Conservation (phyloP, 2,329 filamentous ascomycete genomes). For the Penicillium paneum region DNA sequence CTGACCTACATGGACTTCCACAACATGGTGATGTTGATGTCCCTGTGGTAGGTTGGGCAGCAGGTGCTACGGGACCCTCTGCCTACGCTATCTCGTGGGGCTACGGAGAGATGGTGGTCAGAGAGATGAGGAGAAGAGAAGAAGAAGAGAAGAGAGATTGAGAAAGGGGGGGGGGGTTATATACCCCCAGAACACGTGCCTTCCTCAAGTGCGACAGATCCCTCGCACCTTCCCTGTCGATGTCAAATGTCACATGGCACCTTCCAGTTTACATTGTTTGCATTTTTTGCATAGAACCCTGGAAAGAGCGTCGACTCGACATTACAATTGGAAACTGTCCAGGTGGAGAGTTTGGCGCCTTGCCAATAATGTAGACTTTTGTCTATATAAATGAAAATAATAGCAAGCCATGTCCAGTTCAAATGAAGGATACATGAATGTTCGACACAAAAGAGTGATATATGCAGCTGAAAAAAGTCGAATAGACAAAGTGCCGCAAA, state of each 20-base stretch:
- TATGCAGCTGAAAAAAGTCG: not conserved
- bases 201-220: not conserved
- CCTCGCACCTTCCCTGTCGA: not conserved
- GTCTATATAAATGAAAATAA: not conserved
- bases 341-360: not conserved
- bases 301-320: not conserved
- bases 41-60: not conserved
- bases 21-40: not conserved
- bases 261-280: too few species aligned
- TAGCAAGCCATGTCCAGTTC: not conserved
- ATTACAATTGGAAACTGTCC: too few species aligned
- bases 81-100: not conserved
- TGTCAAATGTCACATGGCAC: not conserved
- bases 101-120: not conserved
- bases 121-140: not conserved
- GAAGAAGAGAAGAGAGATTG: not conserved
- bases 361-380: not conserved
- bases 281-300: too few species aligned
- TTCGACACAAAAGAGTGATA: conserved; percentile 1
- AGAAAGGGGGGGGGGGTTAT: not conserved
- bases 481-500: conserved; percentile 1
- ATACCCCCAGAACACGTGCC: not conserved
- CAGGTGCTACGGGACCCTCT: not conserved
- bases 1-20: not conserved
- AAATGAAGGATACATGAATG: not conserved